Conservation (phyloP, 1,284 basidiomycete species). For the Apiotrichum gracile region DNA sequence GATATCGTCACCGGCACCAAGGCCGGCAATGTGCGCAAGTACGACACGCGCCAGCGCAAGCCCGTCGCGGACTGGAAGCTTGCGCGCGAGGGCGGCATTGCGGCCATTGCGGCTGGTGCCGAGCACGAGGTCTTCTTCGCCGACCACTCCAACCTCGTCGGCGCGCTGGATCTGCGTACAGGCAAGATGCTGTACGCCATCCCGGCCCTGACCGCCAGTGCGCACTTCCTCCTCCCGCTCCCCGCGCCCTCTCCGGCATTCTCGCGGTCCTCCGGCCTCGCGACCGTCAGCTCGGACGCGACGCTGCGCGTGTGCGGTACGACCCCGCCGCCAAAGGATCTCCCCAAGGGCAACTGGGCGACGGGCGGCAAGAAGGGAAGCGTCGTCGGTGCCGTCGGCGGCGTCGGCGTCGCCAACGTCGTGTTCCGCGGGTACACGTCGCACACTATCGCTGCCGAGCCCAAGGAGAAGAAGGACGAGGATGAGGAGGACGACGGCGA, state of each 20-base stretch:
- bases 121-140: slow-evolving; percentile 61
- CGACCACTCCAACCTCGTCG: slow-evolving; percentile 65
- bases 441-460: slow-evolving; percentile 50
- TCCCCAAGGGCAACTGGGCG: slow-evolving; percentile 54
- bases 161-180: slow-evolving; percentile 66
- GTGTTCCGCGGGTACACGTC: slow-evolving; percentile 50
- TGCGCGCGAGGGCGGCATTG: slow-evolving; percentile 58
- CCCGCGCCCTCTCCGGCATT: slow-evolving; percentile 9
- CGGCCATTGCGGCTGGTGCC: slow-evolving; percentile 52
- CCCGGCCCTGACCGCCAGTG: slow-evolving; percentile 43
- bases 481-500: slow-evolving; percentile 30
- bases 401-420: slow-evolving; percentile 56
- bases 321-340: slow-evolving; percentile 54
- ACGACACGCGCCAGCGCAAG: slow-evolving; percentile 70
- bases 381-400: slow-evolving; percentile 62
- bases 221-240: slow-evolving; percentile 34
- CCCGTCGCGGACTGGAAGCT: slow-evolving; percentile 51
- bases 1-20: slow-evolving; percentile 66
- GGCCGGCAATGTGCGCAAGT: slow-evolving; percentile 67
- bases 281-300: slow-evolving; percentile 40
- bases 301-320: slow-evolving; percentile 64
- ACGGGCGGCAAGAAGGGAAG: slow-evolving; percentile 55
- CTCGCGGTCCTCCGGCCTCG: slow-evolving; percentile 22
- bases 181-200: slow-evolving; percentile 67
- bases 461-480: slow-evolving; percentile 13